phyloP scores from a whole-genome alignment of 2,329 filamentous ascomycete genomes.

The Akanthomyces uredinophilus region DNA sequence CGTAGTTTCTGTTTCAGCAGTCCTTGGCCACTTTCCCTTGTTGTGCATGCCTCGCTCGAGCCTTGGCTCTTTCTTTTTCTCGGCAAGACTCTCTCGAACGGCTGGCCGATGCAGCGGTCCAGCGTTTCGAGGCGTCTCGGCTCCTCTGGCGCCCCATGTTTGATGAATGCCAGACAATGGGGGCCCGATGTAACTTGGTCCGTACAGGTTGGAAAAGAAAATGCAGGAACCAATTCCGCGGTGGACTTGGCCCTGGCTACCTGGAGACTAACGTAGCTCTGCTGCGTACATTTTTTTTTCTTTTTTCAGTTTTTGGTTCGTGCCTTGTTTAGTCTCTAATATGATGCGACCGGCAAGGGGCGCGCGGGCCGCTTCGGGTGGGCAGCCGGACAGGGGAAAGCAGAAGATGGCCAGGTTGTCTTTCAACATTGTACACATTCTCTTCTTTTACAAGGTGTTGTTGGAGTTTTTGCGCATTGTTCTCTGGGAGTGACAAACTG shows the following conservation, averaged over 20 bases:
- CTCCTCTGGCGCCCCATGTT: background rate
- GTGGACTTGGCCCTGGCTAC: background rate
- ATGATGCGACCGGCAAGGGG: background rate
- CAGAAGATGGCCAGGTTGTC: background rate
- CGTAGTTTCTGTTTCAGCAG: background rate
- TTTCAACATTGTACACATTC: background rate
- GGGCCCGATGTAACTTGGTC: too few species aligned
- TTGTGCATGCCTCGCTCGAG: background rate
- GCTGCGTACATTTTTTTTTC: background rate
- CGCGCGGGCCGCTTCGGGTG: background rate
- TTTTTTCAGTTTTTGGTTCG: background rate
- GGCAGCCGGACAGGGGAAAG: background rate
- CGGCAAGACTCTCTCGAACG: background rate
- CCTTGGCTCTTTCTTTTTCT: background rate
- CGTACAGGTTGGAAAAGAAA: background rate
- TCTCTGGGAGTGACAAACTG: too few species aligned
- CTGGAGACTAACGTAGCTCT: too few species aligned
- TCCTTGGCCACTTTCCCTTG: background rate
- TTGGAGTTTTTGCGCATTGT: too few species aligned
- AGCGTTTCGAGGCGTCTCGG: background rate
- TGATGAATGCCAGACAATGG: slow-evolving; percentile 11
- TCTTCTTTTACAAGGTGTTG: too few species aligned
- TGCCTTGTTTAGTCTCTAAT: background rate
- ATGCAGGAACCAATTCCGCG: background rate
- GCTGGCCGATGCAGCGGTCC: background rate